Base-by-base conservation (phyloP, 805 yeast genomes). In the Cyberlindnera petersonii region DNA sequence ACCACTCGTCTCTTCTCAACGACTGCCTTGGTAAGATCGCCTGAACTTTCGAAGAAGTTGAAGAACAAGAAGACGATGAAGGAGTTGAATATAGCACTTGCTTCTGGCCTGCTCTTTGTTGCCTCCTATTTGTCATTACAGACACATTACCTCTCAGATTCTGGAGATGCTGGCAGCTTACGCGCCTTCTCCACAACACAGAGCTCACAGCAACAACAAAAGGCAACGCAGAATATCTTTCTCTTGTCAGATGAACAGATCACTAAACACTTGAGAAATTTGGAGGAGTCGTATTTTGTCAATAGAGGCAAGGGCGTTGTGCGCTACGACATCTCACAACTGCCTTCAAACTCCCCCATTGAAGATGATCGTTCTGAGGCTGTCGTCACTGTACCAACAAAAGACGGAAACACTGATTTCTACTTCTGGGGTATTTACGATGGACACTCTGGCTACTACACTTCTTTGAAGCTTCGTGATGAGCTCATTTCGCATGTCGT, bases 401-500 rank as follows among this genome's bases (percentile, higher is more conserved):
- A 39, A 15, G 69, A 72, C 60, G 52, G 65, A 52, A 49, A 53
- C 17, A 61, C 66, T n/a, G 96, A 91, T 60, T 82, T 96, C 84
- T 83, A 85, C 74, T 87, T 93, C 57, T 93, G 95, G 76, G 96
- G 98, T 5, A 77, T 93, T 0, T 91, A 82, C 58, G 98, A 93
- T 61, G 98, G 98, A 10, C 98, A 93, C 62, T 88, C 95, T 4
- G 98, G 98, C 17, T 88, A 95, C 79, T 85, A 86, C 48, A 93
- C 98, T 2, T 79, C 91, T 40, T 75, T 85, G n/a, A 86, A 81
- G 58, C 71, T 93, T 44, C 72, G 95, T 44, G 93, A 87, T 48
- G 79, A 79, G 48, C 68, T 93, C 48, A 78, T 93, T 21, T 77
- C 77, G 40, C 75, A 73, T 49, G 93, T 93, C n/a, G 75, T 88